Conservation (phyloP, 768 basidiomycete species). For the Boletus subcaerulescens region DNA sequence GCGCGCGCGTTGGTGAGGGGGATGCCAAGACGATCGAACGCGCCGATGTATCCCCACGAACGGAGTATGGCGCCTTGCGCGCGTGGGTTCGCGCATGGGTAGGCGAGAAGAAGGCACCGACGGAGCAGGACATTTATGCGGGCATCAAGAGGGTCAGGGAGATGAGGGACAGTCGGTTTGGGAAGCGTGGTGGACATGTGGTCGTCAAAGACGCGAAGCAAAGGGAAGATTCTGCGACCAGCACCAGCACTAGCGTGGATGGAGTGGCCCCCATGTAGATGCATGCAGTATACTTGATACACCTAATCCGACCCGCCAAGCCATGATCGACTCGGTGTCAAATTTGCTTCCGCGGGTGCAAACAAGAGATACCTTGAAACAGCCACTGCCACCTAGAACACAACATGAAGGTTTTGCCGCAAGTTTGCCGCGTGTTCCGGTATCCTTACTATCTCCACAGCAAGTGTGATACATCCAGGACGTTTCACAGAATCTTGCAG, state of each 20-base stretch:
- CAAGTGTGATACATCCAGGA: too few species aligned
- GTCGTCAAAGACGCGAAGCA: background rate
- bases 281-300: background rate
- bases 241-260: background rate
- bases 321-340: background rate
- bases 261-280: background rate
- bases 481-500: background rate
- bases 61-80: slow-evolving; percentile 26
- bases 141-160: slow-evolving; percentile 25
- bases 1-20: background rate
- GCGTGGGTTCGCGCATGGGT: slow-evolving; percentile 61
- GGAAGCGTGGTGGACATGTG: slow-evolving; percentile 10
- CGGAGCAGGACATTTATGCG: slow-evolving; percentile 35
- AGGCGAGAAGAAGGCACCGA: slow-evolving; percentile 44
- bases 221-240: background rate
- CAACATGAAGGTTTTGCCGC: background rate
- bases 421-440: background rate
- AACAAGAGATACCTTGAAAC: background rate
- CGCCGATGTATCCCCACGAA: slow-evolving; percentile 4
- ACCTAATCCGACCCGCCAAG: background rate
- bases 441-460: background rate
- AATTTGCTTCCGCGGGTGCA: slow-evolving; percentile 10
- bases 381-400: too few species aligned
- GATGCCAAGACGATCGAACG: background rate
- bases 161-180: slow-evolving; percentile 27